A percentile compares a stretch with the other conserved stretches of the same genome.
Conservation (phyloP, 352 stramenopile species). For the Globisporangium viniferum region DNA sequence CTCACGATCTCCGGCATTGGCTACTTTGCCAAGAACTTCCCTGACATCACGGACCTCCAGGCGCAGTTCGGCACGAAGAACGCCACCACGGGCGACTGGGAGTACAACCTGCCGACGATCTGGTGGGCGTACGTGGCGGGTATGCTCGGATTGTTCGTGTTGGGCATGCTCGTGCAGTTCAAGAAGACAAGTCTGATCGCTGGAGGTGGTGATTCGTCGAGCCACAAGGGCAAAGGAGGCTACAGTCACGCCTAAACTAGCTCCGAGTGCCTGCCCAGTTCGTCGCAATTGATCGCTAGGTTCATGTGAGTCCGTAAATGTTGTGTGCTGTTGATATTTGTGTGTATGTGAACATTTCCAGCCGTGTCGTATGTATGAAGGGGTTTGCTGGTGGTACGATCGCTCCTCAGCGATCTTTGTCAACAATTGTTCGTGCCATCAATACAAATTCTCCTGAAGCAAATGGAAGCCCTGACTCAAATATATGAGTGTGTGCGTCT, state of each 20-base stretch:
- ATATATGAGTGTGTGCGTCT: too few relatives aligned
- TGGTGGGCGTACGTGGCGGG: slow-evolving; percentile 55
- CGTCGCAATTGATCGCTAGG: neutral
- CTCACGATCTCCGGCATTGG: slow-evolving; percentile 46
- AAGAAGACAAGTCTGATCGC: slow-evolving; percentile 32
- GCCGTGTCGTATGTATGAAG: too few relatives aligned
- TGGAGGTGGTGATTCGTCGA: neutral
- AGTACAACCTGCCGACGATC: slow-evolving; percentile 45
- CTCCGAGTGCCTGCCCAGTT: neutral
- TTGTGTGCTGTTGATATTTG: neutral
- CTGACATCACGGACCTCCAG: slow-evolving; percentile 38
- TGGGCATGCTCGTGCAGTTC: slow-evolving; percentile 53
- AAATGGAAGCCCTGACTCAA: too few relatives aligned
- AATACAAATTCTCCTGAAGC: too few relatives aligned
- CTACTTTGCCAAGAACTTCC: slow-evolving; percentile 65
- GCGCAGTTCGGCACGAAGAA: slow-evolving; percentile 30
- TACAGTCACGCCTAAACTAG: slow-evolving; percentile 2
- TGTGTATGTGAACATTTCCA: too few relatives aligned
- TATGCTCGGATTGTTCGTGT: slow-evolving; percentile 41
- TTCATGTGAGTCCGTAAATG: neutral
- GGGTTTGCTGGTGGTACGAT: too few relatives aligned
- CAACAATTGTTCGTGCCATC: too few relatives aligned
- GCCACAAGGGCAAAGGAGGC: neutral
- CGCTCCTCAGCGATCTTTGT: too few relatives aligned
- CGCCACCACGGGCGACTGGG: slow-evolving; percentile 29